Percentiles rank a stretch among this genome's conserved stretches.
Evolutionary conservation across 163 green algal genomes (phyloP).

Genomic region (Coccomyxa subellipsoidea): DNA sequence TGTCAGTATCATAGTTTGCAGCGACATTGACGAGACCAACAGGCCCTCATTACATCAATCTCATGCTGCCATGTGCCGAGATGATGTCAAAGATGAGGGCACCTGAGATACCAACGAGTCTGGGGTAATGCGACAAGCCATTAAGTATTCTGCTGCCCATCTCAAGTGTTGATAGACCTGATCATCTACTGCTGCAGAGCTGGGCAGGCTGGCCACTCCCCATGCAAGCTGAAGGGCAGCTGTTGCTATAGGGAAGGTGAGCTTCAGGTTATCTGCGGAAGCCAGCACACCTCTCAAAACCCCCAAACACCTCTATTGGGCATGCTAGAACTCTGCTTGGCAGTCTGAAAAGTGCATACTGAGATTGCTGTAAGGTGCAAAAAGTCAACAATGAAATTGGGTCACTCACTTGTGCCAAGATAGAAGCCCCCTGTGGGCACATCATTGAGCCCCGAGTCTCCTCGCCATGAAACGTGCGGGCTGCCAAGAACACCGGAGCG

Average conservation of each 20-base stretch:
- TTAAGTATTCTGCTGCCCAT: constrained; percentile 34
- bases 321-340: too few species aligned
- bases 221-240: constrained; percentile 36
- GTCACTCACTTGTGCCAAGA: constrained; percentile 21
- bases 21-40: too few species aligned
- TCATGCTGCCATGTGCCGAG: too few species aligned
- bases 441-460: constrained; percentile 21
- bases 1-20: too few species aligned
- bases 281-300: not conserved
- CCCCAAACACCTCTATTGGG: too few species aligned
- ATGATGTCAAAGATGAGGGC: not conserved
- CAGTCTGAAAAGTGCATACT: too few species aligned
- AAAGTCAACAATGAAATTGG: too few species aligned
- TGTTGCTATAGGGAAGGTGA: constrained; percentile 46
- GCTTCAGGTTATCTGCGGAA: constrained; percentile 48
- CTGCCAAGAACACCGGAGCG: constrained; percentile 11
- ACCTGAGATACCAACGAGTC: not conserved
- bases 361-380: too few species aligned
- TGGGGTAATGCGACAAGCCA: constrained; percentile 21
- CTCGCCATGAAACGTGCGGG: constrained; percentile 19
- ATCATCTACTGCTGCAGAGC: constrained; percentile 1
- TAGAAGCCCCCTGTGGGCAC: constrained; percentile 22
- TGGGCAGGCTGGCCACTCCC: constrained; percentile 19
- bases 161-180: not conserved
- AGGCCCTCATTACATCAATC: too few species aligned